Base-by-base conservation (phyloP, 352 stramenopile species). In the Globisporangium alternatum region DNA sequence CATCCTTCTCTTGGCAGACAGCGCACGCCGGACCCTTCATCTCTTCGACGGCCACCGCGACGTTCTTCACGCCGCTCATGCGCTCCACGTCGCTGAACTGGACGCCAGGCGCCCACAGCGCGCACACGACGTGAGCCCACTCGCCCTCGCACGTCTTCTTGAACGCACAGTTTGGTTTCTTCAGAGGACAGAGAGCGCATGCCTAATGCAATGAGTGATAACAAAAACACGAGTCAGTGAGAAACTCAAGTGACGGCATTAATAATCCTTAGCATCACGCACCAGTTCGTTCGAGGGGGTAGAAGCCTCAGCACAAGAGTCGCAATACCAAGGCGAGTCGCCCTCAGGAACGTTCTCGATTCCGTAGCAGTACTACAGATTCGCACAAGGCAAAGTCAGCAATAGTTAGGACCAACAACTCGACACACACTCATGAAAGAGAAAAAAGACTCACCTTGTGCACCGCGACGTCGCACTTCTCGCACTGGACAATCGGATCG, bases 401-500 rank as follows among this genome's bases (percentile, higher is more conserved):
- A 19, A 31, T 9, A 17, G 8, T n/a, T 33, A 25, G 28, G 19
- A 51, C 21, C 22, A 48, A 22, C 15, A 6, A 67, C 0, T 30
- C n/a, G 45, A 19, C 21, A 25, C 22, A n/a, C 33, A 63, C 10
- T 1, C 33, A 58, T 35, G 31, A 9, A 48, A 28, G 2, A 43
- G 17, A 6, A 19, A 17, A 17, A 19, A 45, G n/a, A 51, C 62
- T 19, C 70, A 96, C 88, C 78, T 96, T 85, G 64, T 96, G 88
- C 47, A 95, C 86, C 17, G 86, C 87, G 35, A 92, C 86, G 19
- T 82, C 70, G 53, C 88, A 96, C 62, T 86, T 88, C 66, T 96
- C 88, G 56, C 88, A 96, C 62, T 95, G 84, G 6, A 96, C 88
- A 39, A 96, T 96, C 31, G 86, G 86, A 56, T 96, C 88, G 64